Base-by-base conservation (phyloP, 306 rosid species). In the Aeschynomene evenia region DNA sequence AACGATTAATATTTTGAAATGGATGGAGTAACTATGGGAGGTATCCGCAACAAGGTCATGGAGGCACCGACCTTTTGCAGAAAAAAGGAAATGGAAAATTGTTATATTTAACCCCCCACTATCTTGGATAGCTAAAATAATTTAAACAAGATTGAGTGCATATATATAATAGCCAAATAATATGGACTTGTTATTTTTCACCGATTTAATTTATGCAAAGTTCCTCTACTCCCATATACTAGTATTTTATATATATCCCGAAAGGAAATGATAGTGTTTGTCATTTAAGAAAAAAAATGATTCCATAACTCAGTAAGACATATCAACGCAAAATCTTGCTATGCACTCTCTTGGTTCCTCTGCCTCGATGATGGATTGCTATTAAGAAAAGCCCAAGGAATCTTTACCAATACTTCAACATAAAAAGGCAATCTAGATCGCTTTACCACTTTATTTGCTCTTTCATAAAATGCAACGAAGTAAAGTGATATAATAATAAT, bases 121-220 rank as follows among this genome's bases (percentile, higher is more conserved):
- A 26, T 23, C 58, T 50, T 60, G 71, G 52, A 76, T 53, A 61
- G 53, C 9, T 62, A 29, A 22, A 77, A 52, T 24, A n/a, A 60
- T 7, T 1, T 37, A 9, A 39, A 43, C n/a, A 31, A 26, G 33
- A 12, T 29, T 66, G 46, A 34, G 23, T n/a, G 14, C n/a, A n/a
- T n/a, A n/a, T n/a, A n/a, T 36, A 7, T 43, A 28, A 6, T 5
- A 19, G 46, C 21, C 64, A 40, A 24, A 19, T 31, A 40, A 72
- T 36, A 11, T 29, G 3, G 46, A 4, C 18, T 61, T 61, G 10
- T 23, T 14, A 23, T 19, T 39, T 36, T 28, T 28, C 31, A 28
- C 31, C 31, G 0, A 1, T 28, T 28, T 28, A 3, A 28, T 3
- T 37, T 10, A 11, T 37, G 43, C 13, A 37, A 2, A 37, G 2